Evolutionary conservation across 768 basidiomycete species (phyloP).

Genomic region (Chalciporus sphaerocephalus): DNA sequence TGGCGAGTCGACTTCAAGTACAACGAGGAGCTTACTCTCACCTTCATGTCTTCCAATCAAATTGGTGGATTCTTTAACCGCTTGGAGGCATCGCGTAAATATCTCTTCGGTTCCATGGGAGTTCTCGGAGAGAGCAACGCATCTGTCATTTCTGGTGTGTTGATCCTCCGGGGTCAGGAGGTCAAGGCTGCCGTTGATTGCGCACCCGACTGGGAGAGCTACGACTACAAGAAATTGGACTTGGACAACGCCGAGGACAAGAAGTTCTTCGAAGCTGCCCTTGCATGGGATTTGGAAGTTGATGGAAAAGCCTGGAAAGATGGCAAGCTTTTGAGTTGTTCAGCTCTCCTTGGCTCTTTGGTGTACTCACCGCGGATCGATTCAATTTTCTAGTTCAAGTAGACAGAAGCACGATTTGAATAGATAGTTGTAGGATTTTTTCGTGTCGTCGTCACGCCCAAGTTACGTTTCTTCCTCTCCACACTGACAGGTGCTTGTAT

Average conservation of each 20-base stretch:
- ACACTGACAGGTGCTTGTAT: not conserved
- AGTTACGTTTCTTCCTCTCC: constrained; percentile 3
- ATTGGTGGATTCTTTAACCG: constrained; percentile 97
- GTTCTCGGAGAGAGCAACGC: constrained; percentile 81
- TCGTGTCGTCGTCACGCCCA: constrained; percentile 2
- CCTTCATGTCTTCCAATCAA: constrained; percentile 94
- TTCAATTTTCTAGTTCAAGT: constrained; percentile 20
- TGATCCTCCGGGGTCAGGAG: constrained; percentile 82
- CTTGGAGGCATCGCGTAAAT: constrained; percentile 94
- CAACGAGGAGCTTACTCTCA: constrained; percentile 85
- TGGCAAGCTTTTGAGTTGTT: constrained; percentile 74
- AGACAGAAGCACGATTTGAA: constrained; percentile 7
- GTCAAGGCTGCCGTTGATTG: constrained; percentile 64
- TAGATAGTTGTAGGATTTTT: constrained; percentile 25
- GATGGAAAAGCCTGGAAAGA: constrained; percentile 89
- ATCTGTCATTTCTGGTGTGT: constrained; percentile 73
- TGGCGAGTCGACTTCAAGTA: constrained; percentile 98
- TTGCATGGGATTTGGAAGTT: constrained; percentile 90
- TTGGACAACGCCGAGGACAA: constrained; percentile 70
- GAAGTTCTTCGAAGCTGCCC: constrained; percentile 85
- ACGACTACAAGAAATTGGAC: constrained; percentile 75
- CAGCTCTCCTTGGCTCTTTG: not conserved
- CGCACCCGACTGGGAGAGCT: constrained; percentile 92
- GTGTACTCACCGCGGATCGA: not conserved
- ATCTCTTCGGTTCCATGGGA: constrained; percentile 89